Conservation (phyloP, 768 basidiomycete species). For the Lactarius deliciosus region DNA sequence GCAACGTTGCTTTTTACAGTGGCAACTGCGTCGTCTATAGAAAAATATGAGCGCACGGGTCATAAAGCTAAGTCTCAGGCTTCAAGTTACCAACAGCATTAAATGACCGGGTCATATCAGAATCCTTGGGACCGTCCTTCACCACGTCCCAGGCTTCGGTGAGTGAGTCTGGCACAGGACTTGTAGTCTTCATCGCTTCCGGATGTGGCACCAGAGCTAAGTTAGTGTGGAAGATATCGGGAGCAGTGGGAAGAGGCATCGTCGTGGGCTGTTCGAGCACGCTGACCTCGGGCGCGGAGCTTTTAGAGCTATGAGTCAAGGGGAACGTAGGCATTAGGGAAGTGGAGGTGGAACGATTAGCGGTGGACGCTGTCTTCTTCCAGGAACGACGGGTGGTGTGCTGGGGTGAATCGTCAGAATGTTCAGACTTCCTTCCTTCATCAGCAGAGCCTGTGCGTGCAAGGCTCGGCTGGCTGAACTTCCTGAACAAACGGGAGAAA, state of each 20-base stretch:
- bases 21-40: not conserved
- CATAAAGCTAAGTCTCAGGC: not conserved
- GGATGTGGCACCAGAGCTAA: not conserved
- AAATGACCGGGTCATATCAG: not conserved
- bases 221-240: not conserved
- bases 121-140: not conserved
- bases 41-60: not conserved
- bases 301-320: not conserved
- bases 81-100: not conserved
- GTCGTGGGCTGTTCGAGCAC: not conserved
- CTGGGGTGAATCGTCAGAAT: not conserved
- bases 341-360: not conserved
- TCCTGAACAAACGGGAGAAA: slow-evolving; percentile 10
- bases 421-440: not conserved
- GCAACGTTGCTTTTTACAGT: not conserved
- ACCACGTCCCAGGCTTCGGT: slow-evolving; percentile 4
- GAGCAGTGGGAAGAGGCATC: not conserved
- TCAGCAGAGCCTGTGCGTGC: not conserved
- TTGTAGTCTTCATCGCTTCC: not conserved
- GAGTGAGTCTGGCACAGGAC: slow-evolving; percentile 5
- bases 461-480: slow-evolving; percentile 8
- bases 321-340: not conserved
- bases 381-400: not conserved
- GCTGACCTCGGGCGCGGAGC: not conserved
- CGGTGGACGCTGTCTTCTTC: not conserved